These are phyloP conservation scores for Zygnema cylindricum DNA, from an alignment of 139 green algal genomes.

Conservation along the genomic window DNA sequence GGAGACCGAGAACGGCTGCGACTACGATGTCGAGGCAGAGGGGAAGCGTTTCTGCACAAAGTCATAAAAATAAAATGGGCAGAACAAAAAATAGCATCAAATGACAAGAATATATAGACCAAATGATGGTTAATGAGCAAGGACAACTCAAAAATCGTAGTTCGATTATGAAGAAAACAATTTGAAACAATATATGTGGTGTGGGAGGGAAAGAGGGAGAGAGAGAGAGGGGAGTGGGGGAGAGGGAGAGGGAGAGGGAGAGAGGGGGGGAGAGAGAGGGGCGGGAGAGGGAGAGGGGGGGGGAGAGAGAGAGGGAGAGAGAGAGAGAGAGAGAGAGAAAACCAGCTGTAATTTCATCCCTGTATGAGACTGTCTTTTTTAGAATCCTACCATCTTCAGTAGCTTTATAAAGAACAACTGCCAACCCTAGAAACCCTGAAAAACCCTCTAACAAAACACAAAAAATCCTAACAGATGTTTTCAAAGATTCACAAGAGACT, in stretches of 20 bases:
- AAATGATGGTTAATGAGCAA: neutral
- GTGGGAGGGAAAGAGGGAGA: slow-evolving; percentile 3
- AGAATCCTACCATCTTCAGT: no score
- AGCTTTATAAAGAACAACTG: no score
- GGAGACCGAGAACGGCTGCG: neutral
- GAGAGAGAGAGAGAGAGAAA: slow-evolving; percentile 2
- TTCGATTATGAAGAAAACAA: neutral
- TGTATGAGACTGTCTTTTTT: no score
- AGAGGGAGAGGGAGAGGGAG: neutral
- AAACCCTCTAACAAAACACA: no score
- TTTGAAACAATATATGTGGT: slow-evolving; percentile 1
- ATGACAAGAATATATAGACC: neutral
- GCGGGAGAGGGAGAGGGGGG: neutral
- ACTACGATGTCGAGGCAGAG: no score
- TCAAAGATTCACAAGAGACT: no score
- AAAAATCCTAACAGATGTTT: no score
- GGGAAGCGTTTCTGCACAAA: neutral
- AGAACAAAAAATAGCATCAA: no score
- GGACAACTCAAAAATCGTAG: neutral
- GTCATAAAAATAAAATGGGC: neutral
- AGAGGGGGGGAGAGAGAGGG: neutral
- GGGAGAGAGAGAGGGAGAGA: neutral
- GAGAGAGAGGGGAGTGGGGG: slow-evolving; percentile 10
- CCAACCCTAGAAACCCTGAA: no score
- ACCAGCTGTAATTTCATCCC: neutral